Evolutionary conservation across 768 basidiomycete genomes (phyloP), one percentile per base, ranked within the genome.

Genomic region (Mycena pura): DNA sequence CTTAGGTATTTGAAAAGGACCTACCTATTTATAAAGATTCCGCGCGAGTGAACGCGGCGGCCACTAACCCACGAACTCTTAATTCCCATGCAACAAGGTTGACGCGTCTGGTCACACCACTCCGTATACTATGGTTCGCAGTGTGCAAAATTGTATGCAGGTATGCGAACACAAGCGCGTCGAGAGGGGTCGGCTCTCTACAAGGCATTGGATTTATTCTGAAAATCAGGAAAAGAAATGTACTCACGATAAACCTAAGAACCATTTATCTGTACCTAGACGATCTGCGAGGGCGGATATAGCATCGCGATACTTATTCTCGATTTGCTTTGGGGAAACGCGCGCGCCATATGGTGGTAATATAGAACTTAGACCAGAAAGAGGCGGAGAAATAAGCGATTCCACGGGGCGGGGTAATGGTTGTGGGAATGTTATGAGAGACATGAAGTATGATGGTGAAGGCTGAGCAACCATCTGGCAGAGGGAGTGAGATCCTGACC

Each of bases 11-110:
- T n/a, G n/a, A n/a, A n/a, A n/a, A n/a, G n/a, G n/a, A 22, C 47
- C 47, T 48, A 45, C 2, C 28, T 47, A 47, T 4, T 28, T 29
- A 14, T n/a, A n/a, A n/a, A n/a, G 24, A 25, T 34, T 19, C 36
- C 15, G 47, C 21, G 14, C 54, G 41, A 43, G 34, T 47, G 64
- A 90, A 92, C 4, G 85, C 82, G 43, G 76, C 77, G 36, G 80
- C 77, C 8, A 93, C 86, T 46, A 82, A 75, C 15, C 78, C 73
- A 29, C 89, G 84, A 19, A 94, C 87, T 29, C 86, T 78, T 65
- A 78, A 83, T 70, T 94, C 92, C 92, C 93, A 95, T 28, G 85
- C 84, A 46, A 92, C 86, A 39, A 95, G 87, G 68, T 94, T 94
- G 38, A 84, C 86, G 60, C 85, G 86, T 48, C 86, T 84, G 13